Base-by-base conservation (phyloP, 2,329 filamentous ascomycete species). In the Sporothrix brunneoviolacea region DNA sequence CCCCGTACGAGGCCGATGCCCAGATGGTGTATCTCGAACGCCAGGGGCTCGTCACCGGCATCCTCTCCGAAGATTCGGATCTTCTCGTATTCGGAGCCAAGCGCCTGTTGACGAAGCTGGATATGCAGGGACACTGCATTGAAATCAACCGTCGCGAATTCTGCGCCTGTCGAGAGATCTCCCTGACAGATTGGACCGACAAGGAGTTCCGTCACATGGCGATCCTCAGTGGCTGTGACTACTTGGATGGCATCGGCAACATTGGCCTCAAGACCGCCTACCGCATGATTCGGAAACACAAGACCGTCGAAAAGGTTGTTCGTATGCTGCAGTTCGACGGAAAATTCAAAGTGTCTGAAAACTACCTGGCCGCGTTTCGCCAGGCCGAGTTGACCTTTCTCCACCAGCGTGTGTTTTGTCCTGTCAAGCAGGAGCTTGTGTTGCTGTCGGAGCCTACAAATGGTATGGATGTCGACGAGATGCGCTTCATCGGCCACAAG, bases 1-100 rank as follows among this genome's bases (percentile, higher is more conserved):
- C 93, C 1, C 93, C 93, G 0, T 98, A 96, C 68, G 93, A 98
- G 72, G 93, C 93, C 41, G 93, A 98, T 67, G 85, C 91, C n/a
- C 91, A 98, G 67, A 77, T 98, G 60, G 91, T 90, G 22, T 98
- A 97, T 63, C 76, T 98, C 33, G 93, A 98, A 68, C 83, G 83
- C 44, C 80, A 88, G 53, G 91, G 91, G 1, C 72, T 91, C 45
- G 86, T 96, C 59, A 73, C 84, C 58, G 94, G 89, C 22, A 95
- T 98, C 56, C 71, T 98, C 32, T 96, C 93, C 0, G 93, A 98
- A 64, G 93, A 98, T 65, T 98, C 93, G 0, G 93, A 98, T 69
- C 74, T 98, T 51, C 73, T 98, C 30, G 93, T 98, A 0, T 98
- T 98, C 60, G 93, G 93, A 15, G 91, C 91, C 21, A 91, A 89